These are phyloP conservation scores for Leccinum subrobustum DNA, from an alignment of 1,284 basidiomycete species.

Conservation along the genomic window DNA sequence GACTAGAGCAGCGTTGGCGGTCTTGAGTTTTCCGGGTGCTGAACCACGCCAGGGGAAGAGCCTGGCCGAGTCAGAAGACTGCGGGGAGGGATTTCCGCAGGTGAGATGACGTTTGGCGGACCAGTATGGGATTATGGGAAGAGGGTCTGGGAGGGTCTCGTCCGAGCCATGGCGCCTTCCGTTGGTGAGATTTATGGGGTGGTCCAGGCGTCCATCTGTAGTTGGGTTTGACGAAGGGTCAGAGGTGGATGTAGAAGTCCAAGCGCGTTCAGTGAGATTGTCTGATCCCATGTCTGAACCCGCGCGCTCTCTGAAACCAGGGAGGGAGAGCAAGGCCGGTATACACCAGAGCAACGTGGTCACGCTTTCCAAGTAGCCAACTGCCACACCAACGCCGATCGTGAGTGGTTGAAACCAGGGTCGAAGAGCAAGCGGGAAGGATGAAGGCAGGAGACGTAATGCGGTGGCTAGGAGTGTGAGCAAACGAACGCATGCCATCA, in stretches of 20 bases:
- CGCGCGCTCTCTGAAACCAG: conserved; percentile 16
- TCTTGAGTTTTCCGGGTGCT: conserved; percentile 82
- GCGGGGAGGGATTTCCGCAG: conserved; percentile 79
- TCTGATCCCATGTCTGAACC: conserved; percentile 44
- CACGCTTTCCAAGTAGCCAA: conserved; percentile 57
- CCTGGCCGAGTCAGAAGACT: conserved; percentile 60
- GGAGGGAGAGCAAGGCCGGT: conserved; percentile 52
- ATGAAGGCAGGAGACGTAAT: no score
- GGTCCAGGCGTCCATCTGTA: conserved; percentile 27
- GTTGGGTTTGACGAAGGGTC: conserved; percentile 43
- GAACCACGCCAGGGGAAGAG: conserved; percentile 78
- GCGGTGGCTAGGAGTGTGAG: conserved; percentile 37
- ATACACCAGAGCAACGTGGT: conserved; percentile 79
- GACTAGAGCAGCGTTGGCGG: conserved; percentile 90
- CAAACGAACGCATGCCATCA: conserved; percentile 69
- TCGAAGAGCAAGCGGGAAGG: conserved; percentile 41
- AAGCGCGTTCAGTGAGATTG: conserved; percentile 43
- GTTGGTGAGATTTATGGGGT: conserved; percentile 20
- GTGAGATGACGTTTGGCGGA: conserved; percentile 85
- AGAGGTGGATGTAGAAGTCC: conserved; percentile 41
- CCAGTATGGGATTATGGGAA: conserved; percentile 73
- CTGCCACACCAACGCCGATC: conserved; percentile 42
- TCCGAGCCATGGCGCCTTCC: conserved; percentile 37
- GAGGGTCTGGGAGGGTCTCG: conserved; percentile 47
- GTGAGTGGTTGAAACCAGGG: conserved; percentile 43